Evolutionary conservation across 2,329 filamentous ascomycete genomes (phyloP), one percentile per base, ranked within the genome.

Genomic region (Apiospora marii): DNA sequence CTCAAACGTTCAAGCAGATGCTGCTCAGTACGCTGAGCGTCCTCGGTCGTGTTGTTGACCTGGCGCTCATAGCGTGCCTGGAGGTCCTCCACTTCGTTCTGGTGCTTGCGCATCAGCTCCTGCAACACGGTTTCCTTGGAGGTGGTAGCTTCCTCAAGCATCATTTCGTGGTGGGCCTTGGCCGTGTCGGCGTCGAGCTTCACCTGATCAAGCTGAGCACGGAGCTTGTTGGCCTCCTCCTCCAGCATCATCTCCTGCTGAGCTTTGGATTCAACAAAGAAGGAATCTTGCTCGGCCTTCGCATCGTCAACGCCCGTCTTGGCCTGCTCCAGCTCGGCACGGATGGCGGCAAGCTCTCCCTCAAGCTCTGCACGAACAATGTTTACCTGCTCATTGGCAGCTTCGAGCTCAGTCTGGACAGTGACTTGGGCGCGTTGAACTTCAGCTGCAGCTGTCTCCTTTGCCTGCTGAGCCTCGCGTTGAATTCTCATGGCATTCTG

Each of bases 331-430:
- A 96, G 85, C 81, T 96, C 93, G 19, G 87, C 84, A 70, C 93
- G 91, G 44, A 94, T 85, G 77, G 91, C 90, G 27, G 87, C 83
- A 73, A 96, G 89, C 80, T 97, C 93, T 73, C 92, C 91, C 80
- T 98, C 95, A 14, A 97, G 89, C 78, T 96, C 93, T 67, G 93
- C 91, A 70, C 94, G 92, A 41, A 96, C 91, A 71, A 93, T 89
- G 78, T 97, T 96, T 81, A 96, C 93, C 78, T 97, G 92, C 80
- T 94, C 92, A 79, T 95, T 96, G 70, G 95, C 93, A 51, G 91
- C 87, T 73, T 98, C 94, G 46, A 98, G 86, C 79, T 98, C 94
- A 16, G 89, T 88, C 81, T 97, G 93, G 86, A 98, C 87, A 5
- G 94, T 88, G 74, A 92, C 90, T 73, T 93, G 93, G 19, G 92